Evolutionary conservation across 306 rosid genomes (phyloP).

Genomic region (Biancaea sappan): DNA sequence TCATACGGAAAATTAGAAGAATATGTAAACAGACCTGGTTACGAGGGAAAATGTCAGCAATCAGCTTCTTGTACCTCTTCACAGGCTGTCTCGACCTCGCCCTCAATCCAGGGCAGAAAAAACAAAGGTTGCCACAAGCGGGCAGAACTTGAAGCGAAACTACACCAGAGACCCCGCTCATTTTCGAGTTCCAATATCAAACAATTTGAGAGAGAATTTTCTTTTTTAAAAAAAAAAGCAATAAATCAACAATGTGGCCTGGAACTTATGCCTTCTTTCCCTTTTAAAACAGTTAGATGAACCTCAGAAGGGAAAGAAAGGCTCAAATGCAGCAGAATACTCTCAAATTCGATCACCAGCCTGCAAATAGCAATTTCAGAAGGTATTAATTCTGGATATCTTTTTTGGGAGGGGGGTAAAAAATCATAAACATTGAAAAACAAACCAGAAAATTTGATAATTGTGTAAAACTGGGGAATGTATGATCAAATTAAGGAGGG

Average conservation of each 20-base stretch:
- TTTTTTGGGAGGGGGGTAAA: neutral
- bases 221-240: too few relatives aligned
- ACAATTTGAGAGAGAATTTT: constrained; percentile 16
- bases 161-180: constrained; percentile 76
- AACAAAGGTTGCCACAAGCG: constrained; percentile 83
- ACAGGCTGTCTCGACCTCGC: constrained; percentile 97
- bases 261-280: constrained; percentile 58
- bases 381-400: neutral
- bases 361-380: constrained; percentile 40
- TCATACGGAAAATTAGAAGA: constrained; percentile 17
- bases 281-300: constrained; percentile 46
- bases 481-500: neutral
- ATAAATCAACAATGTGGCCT: constrained; percentile 21
- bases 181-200: constrained; percentile 33
- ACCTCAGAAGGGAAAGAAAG: constrained; percentile 69
- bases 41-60: constrained; percentile 90
- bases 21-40: constrained; percentile 59
- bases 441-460: constrained; percentile 21
- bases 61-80: constrained; percentile 98
- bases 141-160: constrained; percentile 93
- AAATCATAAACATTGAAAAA: constrained; percentile 5
- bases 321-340: constrained; percentile 39
- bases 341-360: constrained; percentile 48
- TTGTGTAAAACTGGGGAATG: neutral
- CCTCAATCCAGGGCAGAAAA: constrained; percentile 89